These are phyloP conservation scores for Quercus engelmannii DNA, from an alignment of 306 rosid genomes.

Conservation along the genomic window DNA sequence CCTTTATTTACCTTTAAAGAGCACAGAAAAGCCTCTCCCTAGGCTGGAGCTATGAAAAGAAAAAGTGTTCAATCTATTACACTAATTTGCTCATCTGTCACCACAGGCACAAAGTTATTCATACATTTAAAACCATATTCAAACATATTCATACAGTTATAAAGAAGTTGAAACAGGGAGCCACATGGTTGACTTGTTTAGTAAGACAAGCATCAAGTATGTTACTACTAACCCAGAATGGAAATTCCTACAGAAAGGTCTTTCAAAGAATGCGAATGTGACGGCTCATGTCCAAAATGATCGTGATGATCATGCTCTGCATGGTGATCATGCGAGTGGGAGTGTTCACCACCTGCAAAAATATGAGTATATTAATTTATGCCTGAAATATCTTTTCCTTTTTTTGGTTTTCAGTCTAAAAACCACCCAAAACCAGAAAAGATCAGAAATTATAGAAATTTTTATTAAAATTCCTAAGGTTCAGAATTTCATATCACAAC, in stretches of 20 bases:
- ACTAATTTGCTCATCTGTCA: neutral
- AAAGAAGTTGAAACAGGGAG: neutral
- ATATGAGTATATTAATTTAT: slow-evolving; percentile 8
- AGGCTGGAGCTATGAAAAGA: neutral
- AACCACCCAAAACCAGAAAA: neutral
- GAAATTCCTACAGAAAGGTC: slow-evolving; percentile 89
- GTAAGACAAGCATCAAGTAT: slow-evolving; percentile 9
- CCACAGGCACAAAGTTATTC: neutral
- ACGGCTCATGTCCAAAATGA: slow-evolving; percentile 44
- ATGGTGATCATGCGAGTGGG: slow-evolving; percentile 58
- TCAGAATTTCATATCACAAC: neutral
- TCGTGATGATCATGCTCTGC: slow-evolving; percentile 45
- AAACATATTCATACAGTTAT: neutral
- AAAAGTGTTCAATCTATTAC: too few species aligned
- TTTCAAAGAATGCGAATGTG: slow-evolving; percentile 77
- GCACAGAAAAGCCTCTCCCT: neutral
- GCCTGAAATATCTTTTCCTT: neutral
- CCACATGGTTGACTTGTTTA: slow-evolving; percentile 12
- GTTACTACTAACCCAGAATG: slow-evolving; percentile 64
- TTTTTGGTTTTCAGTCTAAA: neutral
- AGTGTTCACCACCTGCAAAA: slow-evolving; percentile 68
- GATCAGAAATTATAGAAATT: neutral
- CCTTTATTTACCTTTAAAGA: neutral
- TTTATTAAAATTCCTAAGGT: neutral
- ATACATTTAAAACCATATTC: neutral